Base-by-base conservation (phyloP, 106 monocot genomes). In the Narthecium ossifragum region DNA sequence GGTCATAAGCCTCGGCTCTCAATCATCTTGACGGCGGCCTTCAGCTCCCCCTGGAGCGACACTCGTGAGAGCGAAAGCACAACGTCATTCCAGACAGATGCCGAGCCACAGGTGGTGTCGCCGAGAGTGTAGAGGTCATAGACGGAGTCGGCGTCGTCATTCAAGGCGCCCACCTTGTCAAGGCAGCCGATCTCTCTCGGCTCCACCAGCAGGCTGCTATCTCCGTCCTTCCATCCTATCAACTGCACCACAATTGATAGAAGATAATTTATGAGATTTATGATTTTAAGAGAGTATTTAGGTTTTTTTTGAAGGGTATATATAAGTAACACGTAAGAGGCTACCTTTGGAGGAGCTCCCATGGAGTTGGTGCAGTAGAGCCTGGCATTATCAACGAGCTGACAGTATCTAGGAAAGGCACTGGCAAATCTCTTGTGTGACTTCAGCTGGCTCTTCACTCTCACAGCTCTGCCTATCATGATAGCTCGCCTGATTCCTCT, bases 401-500 rank as follows among this genome's bases (percentile, higher is more conserved):
- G 14, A 59, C 83, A 90, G 69, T 96, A 96, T 40, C 47, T 73
- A 0, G 58, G 70, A 53, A 96, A 86, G 0, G 80, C 80, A 26
- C 32, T 48, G 2, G 94, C 94, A 52, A 96, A 96, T 56, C 68
- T 82, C 75, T 84, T 79, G 73, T 96, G 90, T 14, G 94, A 96
- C 46, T 61, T 86, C 51, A 96, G 70, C 57, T 96, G 94, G 7
- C 83, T 78, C 57, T 84, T 90, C 75, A 96, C 86, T 55, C 94
- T 78, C 45, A 96, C 94, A 50, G 90, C 93, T 59, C 93, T 68
- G 0, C 74, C 70, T 69, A 77, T 77, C 49, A 86, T 45, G 33
- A 96, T 81, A 3, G 94, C 86, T 48, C 94, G 48, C 75, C 93
- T 90, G 62, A 96, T 90, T 52, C 90, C 89, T 66, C 90, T 73